These are phyloP conservation scores for Funneliformis caledonium DNA, from an alignment of 371 early-diverging fungal genomes.

Conservation along the genomic window DNA sequence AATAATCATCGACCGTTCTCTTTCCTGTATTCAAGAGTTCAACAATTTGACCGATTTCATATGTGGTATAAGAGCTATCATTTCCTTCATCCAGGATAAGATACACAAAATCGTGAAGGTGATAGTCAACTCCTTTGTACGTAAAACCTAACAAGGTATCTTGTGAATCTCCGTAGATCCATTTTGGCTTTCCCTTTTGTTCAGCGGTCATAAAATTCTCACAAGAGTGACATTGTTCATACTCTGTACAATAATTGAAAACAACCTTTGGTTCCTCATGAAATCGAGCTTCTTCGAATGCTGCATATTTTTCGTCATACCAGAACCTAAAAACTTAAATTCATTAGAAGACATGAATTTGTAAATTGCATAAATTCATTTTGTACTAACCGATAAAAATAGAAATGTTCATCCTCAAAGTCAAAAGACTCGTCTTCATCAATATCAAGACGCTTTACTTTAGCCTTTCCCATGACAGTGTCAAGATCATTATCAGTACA, in stretches of 20 bases:
- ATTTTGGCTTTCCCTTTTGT: background rate
- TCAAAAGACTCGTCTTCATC: constrained; percentile 44
- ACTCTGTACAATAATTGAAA: constrained; percentile 27
- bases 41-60: constrained; percentile 54
- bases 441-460: constrained; percentile 46
- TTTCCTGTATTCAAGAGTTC: constrained; percentile 5
- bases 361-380: background rate
- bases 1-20: background rate
- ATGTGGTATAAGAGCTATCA: constrained; percentile 42
- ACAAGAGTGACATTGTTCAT: constrained; percentile 45
- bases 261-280: constrained; percentile 42
- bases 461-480: constrained; percentile 50
- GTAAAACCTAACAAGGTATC: constrained; percentile 32
- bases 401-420: constrained; percentile 6
- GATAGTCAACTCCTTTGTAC: constrained; percentile 49
- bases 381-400: constrained; percentile 23
- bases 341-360: constrained; percentile 1
- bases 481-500: constrained; percentile 52
- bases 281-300: constrained; percentile 50
- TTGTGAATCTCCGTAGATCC: background rate
- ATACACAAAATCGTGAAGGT: constrained; percentile 54
- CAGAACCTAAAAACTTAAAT: constrained; percentile 44
- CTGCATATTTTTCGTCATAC: constrained; percentile 51
- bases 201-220: constrained; percentile 1
- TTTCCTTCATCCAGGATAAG: constrained; percentile 46